Conservation (phyloP, 352 stramenopile genomes). For the Globisporangium ultimum region DNA sequence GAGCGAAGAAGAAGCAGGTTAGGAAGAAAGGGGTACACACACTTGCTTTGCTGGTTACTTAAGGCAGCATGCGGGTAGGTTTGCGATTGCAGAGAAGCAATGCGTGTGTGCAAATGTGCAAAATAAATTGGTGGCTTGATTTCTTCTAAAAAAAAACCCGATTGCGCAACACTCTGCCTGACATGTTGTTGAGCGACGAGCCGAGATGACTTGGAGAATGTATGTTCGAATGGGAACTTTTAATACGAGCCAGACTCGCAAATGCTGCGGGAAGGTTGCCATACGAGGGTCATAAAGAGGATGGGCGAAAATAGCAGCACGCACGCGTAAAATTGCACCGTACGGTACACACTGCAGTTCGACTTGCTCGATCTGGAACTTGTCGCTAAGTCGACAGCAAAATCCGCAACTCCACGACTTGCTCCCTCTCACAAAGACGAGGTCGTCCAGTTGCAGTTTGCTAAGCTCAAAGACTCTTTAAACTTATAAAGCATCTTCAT, state of each 20-base stretch:
- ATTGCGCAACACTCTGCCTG: background rate
- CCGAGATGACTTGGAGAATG: background rate
- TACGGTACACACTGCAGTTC: background rate
- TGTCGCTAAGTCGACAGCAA: slow-evolving; percentile 1
- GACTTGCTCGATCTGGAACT: background rate
- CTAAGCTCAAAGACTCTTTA: background rate
- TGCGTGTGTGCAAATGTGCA: background rate
- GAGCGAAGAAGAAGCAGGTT: slow-evolving; percentile 1
- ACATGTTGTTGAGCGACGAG: background rate
- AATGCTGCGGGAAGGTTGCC: slow-evolving; percentile 1
- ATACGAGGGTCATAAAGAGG: background rate
- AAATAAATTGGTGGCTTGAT: background rate
- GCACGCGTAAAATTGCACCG: background rate
- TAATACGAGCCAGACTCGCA: background rate
- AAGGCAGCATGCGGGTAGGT: background rate
- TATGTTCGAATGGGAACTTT: slow-evolving; percentile 7
- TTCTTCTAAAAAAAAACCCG: slow-evolving; percentile 7
- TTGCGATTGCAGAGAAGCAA: too few species aligned
- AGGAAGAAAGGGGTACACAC: slow-evolving; percentile 6
- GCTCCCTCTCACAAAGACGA: background rate
- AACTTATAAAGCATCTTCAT: background rate
- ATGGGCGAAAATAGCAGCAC: background rate
- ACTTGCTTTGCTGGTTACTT: slow-evolving; percentile 1
- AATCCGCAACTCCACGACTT: background rate
- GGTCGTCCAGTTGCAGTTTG: background rate